Evolutionary conservation across 441 rosid genomes (phyloP).

Genomic region (Gossypium aridum): DNA sequence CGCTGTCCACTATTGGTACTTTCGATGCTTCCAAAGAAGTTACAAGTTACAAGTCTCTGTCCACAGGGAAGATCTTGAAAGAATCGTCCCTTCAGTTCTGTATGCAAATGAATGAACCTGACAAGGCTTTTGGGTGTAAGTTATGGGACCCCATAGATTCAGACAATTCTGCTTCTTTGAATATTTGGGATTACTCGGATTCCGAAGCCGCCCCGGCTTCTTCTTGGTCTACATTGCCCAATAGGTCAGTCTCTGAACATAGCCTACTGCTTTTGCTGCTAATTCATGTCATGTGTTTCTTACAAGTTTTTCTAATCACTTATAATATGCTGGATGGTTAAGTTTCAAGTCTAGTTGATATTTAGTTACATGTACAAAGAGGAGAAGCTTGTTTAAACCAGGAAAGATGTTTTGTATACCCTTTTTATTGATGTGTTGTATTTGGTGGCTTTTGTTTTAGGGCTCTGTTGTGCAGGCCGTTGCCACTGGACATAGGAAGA

Average conservation of each 20-base stretch:
- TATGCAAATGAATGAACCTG: slow-evolving; percentile 71
- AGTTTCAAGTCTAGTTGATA: not conserved
- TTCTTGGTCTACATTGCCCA: slow-evolving; percentile 88
- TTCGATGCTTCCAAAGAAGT: slow-evolving; percentile 26
- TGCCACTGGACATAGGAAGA: slow-evolving; percentile 85
- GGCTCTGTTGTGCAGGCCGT: slow-evolving; percentile 72
- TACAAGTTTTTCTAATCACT: not conserved
- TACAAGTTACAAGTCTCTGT: slow-evolving; percentile 45
- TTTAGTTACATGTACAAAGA: not conserved
- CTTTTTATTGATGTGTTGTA: not conserved
- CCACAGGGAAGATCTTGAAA: slow-evolving; percentile 52
- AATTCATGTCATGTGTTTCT: not conserved
- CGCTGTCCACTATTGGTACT: slow-evolving; percentile 34
- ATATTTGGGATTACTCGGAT: slow-evolving; percentile 89
- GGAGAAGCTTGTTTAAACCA: not conserved
- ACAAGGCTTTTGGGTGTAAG: slow-evolving; percentile 40
- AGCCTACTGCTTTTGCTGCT: not conserved
- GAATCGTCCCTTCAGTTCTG: slow-evolving; percentile 66
- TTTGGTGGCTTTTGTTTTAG: slow-evolving; percentile 29
- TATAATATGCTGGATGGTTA: not conserved
- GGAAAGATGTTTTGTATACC: too few relatives aligned
- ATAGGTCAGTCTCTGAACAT: slow-evolving; percentile 33
- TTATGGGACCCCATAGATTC: slow-evolving; percentile 56
- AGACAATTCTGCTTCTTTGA: slow-evolving; percentile 56
- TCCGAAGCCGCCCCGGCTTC: slow-evolving; percentile 95